phyloP scores from a whole-genome alignment of 2,329 filamentous ascomycete genomes.

The Monosporascus cannonballus region DNA sequence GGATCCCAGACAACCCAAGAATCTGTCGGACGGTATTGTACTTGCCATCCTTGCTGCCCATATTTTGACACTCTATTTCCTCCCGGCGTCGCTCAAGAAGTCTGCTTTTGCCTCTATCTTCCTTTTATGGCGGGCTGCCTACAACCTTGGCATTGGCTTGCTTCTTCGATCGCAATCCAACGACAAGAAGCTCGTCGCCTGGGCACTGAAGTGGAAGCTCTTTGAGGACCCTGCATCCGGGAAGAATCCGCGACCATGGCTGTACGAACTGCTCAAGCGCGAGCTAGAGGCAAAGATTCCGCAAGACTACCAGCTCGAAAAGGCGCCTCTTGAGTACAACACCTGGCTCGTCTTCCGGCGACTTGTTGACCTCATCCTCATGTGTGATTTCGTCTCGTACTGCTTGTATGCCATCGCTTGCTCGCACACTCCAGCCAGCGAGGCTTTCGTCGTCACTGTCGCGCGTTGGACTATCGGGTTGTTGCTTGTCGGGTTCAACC shows the following conservation, averaged over 20 bases:
- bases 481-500: conserved; percentile 80
- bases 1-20: conserved; percentile 92
- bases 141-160: conserved; percentile 91
- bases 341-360: conserved; percentile 96
- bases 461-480: conserved; percentile 77
- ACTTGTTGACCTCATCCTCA: conserved; percentile 91
- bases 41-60: conserved; percentile 71
- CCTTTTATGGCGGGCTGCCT: conserved; percentile 84
- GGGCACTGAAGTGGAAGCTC: conserved; percentile 79
- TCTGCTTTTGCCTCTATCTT: conserved; percentile 79
- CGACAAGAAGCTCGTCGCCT: conserved; percentile 76
- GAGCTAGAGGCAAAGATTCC: conserved; percentile 95
- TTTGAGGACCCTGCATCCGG: conserved; percentile 81
- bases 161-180: conserved; percentile 87
- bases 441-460: conserved; percentile 61
- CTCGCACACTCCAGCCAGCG: conserved; percentile 65
- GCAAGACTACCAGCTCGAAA: conserved; percentile 86
- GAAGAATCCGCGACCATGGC: conserved; percentile 72
- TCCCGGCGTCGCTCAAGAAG: conserved; percentile 64
- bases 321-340: conserved; percentile 95
- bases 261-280: conserved; percentile 78
- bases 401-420: conserved; percentile 92
- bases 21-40: conserved; percentile 77
- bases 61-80: conserved; percentile 64
- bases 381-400: conserved; percentile 98